These are phyloP conservation scores for Dispira simplex DNA, from an alignment of 192 early-diverging fungal species.

Conservation along the genomic window DNA sequence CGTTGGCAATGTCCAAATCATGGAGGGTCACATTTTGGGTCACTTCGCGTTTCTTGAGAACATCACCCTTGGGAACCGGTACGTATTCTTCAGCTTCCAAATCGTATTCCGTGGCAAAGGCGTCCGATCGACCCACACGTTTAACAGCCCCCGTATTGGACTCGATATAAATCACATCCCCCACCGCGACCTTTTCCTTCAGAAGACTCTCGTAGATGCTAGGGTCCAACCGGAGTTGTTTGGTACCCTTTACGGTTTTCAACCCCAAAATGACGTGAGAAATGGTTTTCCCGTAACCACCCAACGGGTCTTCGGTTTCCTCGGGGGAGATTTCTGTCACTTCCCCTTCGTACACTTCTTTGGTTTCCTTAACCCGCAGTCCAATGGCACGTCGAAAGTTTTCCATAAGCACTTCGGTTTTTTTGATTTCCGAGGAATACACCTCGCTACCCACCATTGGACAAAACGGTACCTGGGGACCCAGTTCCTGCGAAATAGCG, in stretches of 20 bases:
- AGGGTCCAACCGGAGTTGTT: constrained; percentile 93
- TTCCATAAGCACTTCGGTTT: constrained; percentile 99
- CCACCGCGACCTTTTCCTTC: constrained; percentile 91
- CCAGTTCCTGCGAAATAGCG: constrained; percentile 92
- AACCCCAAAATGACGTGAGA: constrained; percentile 92
- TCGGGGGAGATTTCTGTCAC: constrained; percentile 94
- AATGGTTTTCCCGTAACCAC: constrained; percentile 94
- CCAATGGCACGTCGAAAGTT: constrained; percentile 96
- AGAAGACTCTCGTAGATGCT: constrained; percentile 94
- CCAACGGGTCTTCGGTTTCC: constrained; percentile 95
- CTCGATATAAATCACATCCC: constrained; percentile 98
- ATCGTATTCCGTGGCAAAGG: constrained; percentile 98
- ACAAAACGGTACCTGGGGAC: constrained; percentile 97
- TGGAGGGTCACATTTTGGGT: constrained; percentile 96
- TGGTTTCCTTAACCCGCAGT: constrained; percentile 93
- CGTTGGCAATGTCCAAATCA: constrained; percentile 95
- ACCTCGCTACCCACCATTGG: constrained; percentile 99
- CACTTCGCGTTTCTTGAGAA: constrained; percentile 98
- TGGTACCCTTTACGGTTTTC: constrained; percentile 97
- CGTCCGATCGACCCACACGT: constrained; percentile 92
- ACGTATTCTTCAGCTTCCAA: constrained; percentile 98
- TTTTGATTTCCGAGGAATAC: constrained; percentile 95
- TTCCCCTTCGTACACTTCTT: constrained; percentile 99
- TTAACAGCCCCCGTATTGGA: constrained; percentile 96
- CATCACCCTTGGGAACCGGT: constrained; percentile 94